Base-by-base conservation (phyloP, 1,139 yeast species). In the Sugiyamaella paludigena region DNA sequence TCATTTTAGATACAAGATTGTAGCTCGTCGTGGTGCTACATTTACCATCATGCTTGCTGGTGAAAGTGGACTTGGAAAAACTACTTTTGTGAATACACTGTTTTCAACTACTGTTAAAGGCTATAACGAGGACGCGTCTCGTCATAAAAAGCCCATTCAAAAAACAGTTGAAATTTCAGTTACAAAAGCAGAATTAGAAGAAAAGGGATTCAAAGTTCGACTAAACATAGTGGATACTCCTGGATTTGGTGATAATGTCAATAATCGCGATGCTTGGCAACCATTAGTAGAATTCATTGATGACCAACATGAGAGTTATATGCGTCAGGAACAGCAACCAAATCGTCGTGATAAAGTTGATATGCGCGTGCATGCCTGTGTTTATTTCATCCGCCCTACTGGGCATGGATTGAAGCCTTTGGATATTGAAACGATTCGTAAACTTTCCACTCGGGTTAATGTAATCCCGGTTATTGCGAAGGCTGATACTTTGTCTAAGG, bases 271-370 rank as follows among this genome's bases (percentile, higher is more conserved):
- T 64, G 81, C 96, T 47, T 94, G 97, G 97, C 86, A 85, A 59
- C 92, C 97, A 36, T 83, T 94, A 60, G 79, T 89, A 52, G 97
- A 91, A 67, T 92, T 91, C 64, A 80, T 92, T 56, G 98, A 92
- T 69, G 98, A 92, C 70, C 98, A 92, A 74, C 97, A 92, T 67
- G 96, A 92, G 70, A 78, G 87, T 29, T 91, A 73, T 67, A 86
- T 92, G 95, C 84, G 87, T 65, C 98, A 94, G 72, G 98, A 92
- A 68, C 95, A 89, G 68, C 98, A 94, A 72, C 98, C 98, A 33
- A 68, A 71, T 52, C 83, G 98, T 68, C 60, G 55, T 4, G 75
- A 74, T 51, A 61, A 62, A 55, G 55, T 60, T 16, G 98, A 94
- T 69, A 74, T 89, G 69, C 80, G 98, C 59, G 98, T 92, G 32